Conservation (phyloP, 495 filamentous ascomycete genomes). For the Pyrenula massariospora region DNA sequence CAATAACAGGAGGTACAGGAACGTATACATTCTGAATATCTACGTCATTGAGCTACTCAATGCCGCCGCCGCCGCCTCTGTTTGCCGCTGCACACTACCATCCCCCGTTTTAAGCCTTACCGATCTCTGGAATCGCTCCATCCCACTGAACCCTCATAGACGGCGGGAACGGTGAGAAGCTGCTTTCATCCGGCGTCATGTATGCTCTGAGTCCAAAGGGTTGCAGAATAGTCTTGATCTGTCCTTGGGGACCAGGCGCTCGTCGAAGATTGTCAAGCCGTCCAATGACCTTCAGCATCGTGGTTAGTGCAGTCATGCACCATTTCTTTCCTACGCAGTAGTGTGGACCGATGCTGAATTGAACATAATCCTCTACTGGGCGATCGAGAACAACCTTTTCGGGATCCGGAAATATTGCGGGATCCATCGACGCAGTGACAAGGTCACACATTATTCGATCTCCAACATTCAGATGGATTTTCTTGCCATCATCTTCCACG, state of each 20-base stretch:
- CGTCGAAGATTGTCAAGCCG: constrained; percentile 45
- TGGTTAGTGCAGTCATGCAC: constrained; percentile 45
- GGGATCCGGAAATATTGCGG: constrained; percentile 52
- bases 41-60: too few species aligned
- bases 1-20: too few species aligned
- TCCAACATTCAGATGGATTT: constrained; percentile 31
- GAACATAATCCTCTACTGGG: constrained; percentile 50
- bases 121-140: too few species aligned
- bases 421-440: constrained; percentile 43
- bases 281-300: constrained; percentile 47
- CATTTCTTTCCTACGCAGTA: constrained; percentile 44
- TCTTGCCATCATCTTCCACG: constrained; percentile 28
- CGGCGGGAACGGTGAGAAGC: constrained; percentile 58
- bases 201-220: constrained; percentile 50
- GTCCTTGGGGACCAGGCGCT: constrained; percentile 52
- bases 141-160: constrained; percentile 45
- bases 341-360: constrained; percentile 50
- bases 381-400: constrained; percentile 50
- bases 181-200: constrained; percentile 58
- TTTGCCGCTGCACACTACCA: too few species aligned
- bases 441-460: constrained; percentile 38
- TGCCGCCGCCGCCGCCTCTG: too few species aligned
- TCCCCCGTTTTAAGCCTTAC: too few species aligned
- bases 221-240: constrained; percentile 51
- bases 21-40: too few species aligned